A percentile compares a stretch with the other conserved stretches of the same genome.
Evolutionary conservation across 257 asterid species (phyloP).

Genomic region (Capsicum baccatum): DNA sequence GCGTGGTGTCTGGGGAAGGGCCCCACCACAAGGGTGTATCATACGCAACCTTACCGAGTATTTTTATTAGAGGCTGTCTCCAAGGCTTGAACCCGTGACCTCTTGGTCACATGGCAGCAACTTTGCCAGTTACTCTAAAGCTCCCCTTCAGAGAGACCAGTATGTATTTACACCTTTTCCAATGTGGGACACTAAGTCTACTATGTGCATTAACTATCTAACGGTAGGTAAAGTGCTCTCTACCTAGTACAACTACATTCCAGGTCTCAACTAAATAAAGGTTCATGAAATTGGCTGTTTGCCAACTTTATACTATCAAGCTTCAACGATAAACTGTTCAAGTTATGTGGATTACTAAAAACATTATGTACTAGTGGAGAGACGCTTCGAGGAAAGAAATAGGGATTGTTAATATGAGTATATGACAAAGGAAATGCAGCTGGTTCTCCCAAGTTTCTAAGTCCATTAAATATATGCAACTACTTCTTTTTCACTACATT

Average conservation of each 20-base stretch:
- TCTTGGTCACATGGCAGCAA: too few relatives aligned
- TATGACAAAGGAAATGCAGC: constrained; percentile 8
- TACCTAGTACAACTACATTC: neutral
- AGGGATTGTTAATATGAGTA: neutral
- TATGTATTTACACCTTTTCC: neutral
- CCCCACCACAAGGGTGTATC: too few relatives aligned
- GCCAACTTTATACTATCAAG: neutral
- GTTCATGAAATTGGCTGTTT: neutral
- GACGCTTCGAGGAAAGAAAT: constrained; percentile 9
- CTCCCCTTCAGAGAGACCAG: too few relatives aligned
- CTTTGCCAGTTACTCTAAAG: too few relatives aligned
- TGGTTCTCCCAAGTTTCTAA: constrained; percentile 15
- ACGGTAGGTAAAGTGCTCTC: neutral
- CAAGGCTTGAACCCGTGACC: too few relatives aligned
- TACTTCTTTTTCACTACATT: constrained; percentile 12
- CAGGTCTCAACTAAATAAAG: neutral
- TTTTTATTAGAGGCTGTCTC: too few relatives aligned
- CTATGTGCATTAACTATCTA: too few relatives aligned
- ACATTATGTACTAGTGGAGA: constrained; percentile 13
- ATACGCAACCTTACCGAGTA: too few relatives aligned
- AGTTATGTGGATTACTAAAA: neutral
- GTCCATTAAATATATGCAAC: constrained; percentile 5
- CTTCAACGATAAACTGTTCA: neutral
- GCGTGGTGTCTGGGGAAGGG: too few relatives aligned
- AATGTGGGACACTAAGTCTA: constrained; percentile 1